Conservation (phyloP, 1,139 yeast genomes). For the Petasospora rhodanensis region DNA sequence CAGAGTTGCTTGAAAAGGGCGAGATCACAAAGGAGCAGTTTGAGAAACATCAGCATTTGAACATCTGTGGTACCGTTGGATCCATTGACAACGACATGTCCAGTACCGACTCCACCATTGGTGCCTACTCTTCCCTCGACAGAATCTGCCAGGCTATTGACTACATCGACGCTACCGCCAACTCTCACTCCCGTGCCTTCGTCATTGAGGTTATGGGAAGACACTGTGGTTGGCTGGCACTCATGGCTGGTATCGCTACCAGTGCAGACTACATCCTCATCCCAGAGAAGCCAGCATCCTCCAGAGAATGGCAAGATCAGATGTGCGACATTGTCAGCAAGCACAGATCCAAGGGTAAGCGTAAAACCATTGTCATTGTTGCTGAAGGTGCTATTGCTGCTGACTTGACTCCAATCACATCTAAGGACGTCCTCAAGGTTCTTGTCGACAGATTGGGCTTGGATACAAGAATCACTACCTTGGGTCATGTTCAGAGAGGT, state of each 20-base stretch:
- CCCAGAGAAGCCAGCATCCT: slow-evolving; percentile 82
- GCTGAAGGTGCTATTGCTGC: slow-evolving; percentile 96
- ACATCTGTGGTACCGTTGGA: slow-evolving; percentile 93
- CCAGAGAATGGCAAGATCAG: slow-evolving; percentile 68
- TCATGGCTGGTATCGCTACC: slow-evolving; percentile 94
- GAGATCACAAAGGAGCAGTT: slow-evolving; percentile 54
- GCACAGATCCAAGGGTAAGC: slow-evolving; percentile 82
- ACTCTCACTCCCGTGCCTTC: slow-evolving; percentile 95
- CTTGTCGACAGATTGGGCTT: slow-evolving; percentile 73
- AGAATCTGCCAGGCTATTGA: slow-evolving; percentile 92
- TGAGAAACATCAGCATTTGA: slow-evolving; percentile 62
- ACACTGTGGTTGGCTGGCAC: slow-evolving; percentile 97
- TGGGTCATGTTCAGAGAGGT: slow-evolving; percentile 98
- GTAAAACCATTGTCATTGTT: slow-evolving; percentile 92
- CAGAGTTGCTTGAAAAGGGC: slow-evolving; percentile 56
- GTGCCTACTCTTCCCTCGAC: slow-evolving; percentile 90
- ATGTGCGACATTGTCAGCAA: slow-evolving; percentile 65
- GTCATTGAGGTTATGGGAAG: slow-evolving; percentile 99
- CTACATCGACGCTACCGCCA: slow-evolving; percentile 94
- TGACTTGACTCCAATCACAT: slow-evolving; percentile 74
- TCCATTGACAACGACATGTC: slow-evolving; percentile 98
- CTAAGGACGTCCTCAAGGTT: slow-evolving; percentile 74
- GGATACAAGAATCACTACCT: slow-evolving; percentile 90
- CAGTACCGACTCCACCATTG: slow-evolving; percentile 92
- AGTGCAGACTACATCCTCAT: slow-evolving; percentile 92